Base-by-base conservation (phyloP, 352 stramenopile genomes). In the Pythium grandisporangium region DNA sequence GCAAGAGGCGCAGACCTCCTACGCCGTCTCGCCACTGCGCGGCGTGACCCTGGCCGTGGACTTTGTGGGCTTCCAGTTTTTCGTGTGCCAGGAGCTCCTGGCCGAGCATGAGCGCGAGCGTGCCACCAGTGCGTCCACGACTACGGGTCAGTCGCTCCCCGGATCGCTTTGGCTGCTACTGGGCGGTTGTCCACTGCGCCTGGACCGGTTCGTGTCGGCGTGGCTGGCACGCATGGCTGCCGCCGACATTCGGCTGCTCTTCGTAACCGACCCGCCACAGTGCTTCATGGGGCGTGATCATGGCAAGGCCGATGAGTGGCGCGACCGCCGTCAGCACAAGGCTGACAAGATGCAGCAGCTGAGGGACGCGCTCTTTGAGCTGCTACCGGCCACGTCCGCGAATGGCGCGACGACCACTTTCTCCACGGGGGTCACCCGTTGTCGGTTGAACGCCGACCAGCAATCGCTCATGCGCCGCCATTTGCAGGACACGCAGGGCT, bases 21-120 rank as follows among this genome's bases (percentile, higher is more conserved):
- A 50, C 8, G 37, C 51, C 17, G 46, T 48, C 39, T 23, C 32
- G 4, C 53, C 75, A 10, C 61, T 88, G 23, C 48, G 45, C 16
- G 72, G 85, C 41, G 64, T 82, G 37, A 90, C 79, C 24, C 65
- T 93, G 4, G 79, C 75, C 13, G 75, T 93, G 32, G 79, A 93
- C 49, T 84, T 87, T 42, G 70, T 82, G 17, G 78, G 76, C 16
- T 90, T 90, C 48, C 63, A 89, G 23, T 86, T 80, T 45, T 59
- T 72, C 40, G 38, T 82, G 14, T 93, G 77, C 44, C 63, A 90
- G 16, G 51, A 71, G 25, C 36, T 90, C 17, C 73, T 51, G 38
- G 29, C 51, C 5, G 52, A 85, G 6, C 42, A 66, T 41, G 52
- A 63, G 36, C n/a, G n/a, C n/a, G n/a, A n/a, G n/a, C n/a, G n/a